Percentiles rank a stretch among this genome's conserved stretches.
phyloP scores from a whole-genome alignment of 192 early-diverging fungal species.

The Backusella morwellensis region DNA sequence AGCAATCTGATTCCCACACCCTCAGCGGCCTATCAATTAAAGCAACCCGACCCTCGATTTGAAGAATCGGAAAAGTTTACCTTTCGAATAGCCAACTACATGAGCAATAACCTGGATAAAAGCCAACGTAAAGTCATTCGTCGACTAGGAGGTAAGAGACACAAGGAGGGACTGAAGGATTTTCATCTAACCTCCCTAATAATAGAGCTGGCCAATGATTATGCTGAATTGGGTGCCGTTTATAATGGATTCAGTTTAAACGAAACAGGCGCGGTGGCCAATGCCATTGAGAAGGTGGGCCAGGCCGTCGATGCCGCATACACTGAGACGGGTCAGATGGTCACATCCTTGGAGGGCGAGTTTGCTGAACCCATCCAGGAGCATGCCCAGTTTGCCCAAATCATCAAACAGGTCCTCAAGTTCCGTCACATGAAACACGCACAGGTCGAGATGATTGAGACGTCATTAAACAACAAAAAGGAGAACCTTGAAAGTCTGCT shows the following conservation, averaged over 20 bases:
- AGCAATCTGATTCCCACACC: slow-evolving; percentile 48
- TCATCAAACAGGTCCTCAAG: slow-evolving; percentile 85
- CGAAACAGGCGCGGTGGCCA: slow-evolving; percentile 70
- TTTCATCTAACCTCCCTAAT: slow-evolving; percentile 1
- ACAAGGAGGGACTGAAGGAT: not conserved
- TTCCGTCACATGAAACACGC: slow-evolving; percentile 85
- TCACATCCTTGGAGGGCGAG: slow-evolving; percentile 66
- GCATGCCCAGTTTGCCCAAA: slow-evolving; percentile 83
- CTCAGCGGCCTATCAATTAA: slow-evolving; percentile 54
- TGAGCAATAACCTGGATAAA: slow-evolving; percentile 69
- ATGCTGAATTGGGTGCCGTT: slow-evolving; percentile 85
- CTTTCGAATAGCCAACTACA: slow-evolving; percentile 78
- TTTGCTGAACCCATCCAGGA: slow-evolving; percentile 85
- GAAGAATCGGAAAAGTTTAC: slow-evolving; percentile 92
- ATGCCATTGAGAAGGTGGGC: slow-evolving; percentile 89
- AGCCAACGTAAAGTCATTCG: slow-evolving; percentile 74
- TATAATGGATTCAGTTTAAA: slow-evolving; percentile 96
- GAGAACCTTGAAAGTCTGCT: slow-evolving; percentile 55
- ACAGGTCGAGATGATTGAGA: slow-evolving; percentile 77
- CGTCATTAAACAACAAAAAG: slow-evolving; percentile 73
- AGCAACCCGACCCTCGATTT: slow-evolving; percentile 80
- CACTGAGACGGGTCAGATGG: slow-evolving; percentile 69
- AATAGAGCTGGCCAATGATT: slow-evolving; percentile 53
- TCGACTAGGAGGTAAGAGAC: slow-evolving; percentile 54
- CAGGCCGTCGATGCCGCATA: slow-evolving; percentile 87